Conservation (phyloP, 1,284 basidiomycete species). For the Sporisorium exsertum region DNA sequence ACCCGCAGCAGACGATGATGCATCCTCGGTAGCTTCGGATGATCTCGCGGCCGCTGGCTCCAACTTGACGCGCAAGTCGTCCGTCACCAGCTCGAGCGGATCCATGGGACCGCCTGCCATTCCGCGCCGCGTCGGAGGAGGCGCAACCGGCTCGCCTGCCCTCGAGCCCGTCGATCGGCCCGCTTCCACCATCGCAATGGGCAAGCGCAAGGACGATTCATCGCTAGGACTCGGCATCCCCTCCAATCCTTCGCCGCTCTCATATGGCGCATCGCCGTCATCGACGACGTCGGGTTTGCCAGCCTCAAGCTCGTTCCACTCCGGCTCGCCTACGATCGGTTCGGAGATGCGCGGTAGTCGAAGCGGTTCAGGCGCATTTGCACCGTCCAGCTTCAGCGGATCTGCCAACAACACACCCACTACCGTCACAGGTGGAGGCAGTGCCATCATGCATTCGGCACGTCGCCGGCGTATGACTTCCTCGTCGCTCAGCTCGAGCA, state of each 20-base stretch:
- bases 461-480: conserved; percentile 46
- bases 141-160: conserved; percentile 22
- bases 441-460: conserved; percentile 33
- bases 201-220: conserved; percentile 46
- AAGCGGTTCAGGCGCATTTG: conserved; percentile 37
- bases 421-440: conserved; percentile 31
- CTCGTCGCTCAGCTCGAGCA: conserved; percentile 42
- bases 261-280: conserved; percentile 20
- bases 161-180: conserved; percentile 37
- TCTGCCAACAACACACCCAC: conserved; percentile 30
- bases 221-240: conserved; percentile 47
- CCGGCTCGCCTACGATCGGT: conserved; percentile 33
- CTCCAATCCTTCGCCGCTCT: conserved; percentile 40
- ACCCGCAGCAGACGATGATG: conserved; percentile 35
- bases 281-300: conserved; percentile 18
- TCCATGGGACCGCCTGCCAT: conserved; percentile 52
- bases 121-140: conserved; percentile 32
- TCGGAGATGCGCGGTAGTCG: conserved; percentile 39
- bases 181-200: conserved; percentile 38
- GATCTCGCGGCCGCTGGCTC: conserved; percentile 34
- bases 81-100: conserved; percentile 45
- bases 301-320: conserved; percentile 36
- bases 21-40: conserved; percentile 37
- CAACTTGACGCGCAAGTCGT: conserved; percentile 47
- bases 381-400: conserved; percentile 30